Evolutionary conservation across 495 filamentous ascomycete genomes (phyloP), one percentile per base, ranked within the genome.

Genomic region (Penicillium lividum): DNA sequence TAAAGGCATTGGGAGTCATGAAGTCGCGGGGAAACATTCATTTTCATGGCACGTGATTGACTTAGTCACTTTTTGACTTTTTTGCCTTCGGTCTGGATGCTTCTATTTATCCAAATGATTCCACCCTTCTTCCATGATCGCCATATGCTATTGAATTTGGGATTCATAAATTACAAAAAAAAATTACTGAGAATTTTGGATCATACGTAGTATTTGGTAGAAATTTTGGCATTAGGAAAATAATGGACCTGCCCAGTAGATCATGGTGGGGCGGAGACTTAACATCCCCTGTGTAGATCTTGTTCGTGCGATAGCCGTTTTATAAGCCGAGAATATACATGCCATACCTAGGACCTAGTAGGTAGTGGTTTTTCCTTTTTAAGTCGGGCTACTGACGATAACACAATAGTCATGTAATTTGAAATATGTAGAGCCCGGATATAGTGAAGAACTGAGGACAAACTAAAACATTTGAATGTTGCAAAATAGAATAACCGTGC

Each of bases 21-120:
- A 31, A 51, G 31, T 61, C 62, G 62, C 58, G 62, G 62, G 62
- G 62, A 60, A 63, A 38, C 34, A 53, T 53, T 36, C 51, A 43
- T 53, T 42, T 40, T 38, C 36, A 38, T 53, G 16, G 34, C 51
- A 53, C 51, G 51, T 53, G 51, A 53, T 43, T 53, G 34, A 42
- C 51, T 53, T 53, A 53, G 51, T 53, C 34, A 53, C 51, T 38
- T 16, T 11, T 36, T 18, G n/a, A 25, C 13, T 25, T 22, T 31
- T 11, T 36, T 33, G 31, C 38, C 13, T 25, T 28, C 2, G 8
- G 51, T 43, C 51, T 53, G 51, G 51, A 53, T 53, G 51, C 25
- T n/a, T 43, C 30, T 0, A 36, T 52, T 30, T 36, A 42, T 38
- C n/a, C 51, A 40, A 22, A 1, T 2, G 22, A 22, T 22, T 22